A percentile compares a stretch with the other conserved stretches of the same genome.
Evolutionary conservation across 257 asterid species (phyloP).

Genomic region (Solanum piurae): DNA sequence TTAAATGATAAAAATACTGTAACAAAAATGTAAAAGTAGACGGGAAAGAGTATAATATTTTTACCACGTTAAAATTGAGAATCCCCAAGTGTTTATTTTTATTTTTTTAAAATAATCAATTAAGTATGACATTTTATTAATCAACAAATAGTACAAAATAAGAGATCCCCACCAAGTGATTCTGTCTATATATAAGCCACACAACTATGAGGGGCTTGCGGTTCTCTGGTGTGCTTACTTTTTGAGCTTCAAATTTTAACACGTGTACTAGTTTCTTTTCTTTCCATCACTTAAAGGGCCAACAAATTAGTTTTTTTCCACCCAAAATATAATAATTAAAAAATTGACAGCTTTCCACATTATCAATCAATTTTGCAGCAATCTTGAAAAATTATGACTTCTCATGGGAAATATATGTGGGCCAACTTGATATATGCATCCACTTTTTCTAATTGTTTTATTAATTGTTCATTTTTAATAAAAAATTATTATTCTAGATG

Average conservation of each 20-base stretch:
- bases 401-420: neutral
- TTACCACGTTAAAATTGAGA: neutral
- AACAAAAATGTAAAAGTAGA: neutral
- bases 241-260: neutral
- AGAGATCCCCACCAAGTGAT: neutral
- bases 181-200: neutral
- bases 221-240: neutral
- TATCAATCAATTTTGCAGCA: neutral
- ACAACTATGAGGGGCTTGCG: neutral
- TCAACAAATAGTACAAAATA: neutral
- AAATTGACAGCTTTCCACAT: neutral
- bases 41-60: neutral
- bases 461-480: no score
- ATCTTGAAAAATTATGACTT: neutral
- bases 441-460: neutral
- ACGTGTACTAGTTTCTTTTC: neutral
- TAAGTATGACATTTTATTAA: neutral
- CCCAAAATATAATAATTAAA: neutral
- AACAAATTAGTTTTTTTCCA: no score
- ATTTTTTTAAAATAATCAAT: neutral
- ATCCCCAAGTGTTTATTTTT: neutral
- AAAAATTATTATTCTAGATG: neutral
- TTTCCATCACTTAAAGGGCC: neutral
- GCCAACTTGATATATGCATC: neutral
- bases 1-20: no score